These are phyloP conservation scores for Xerophyta viscosa DNA, from an alignment of 106 monocot genomes.

Conservation along the genomic window DNA sequence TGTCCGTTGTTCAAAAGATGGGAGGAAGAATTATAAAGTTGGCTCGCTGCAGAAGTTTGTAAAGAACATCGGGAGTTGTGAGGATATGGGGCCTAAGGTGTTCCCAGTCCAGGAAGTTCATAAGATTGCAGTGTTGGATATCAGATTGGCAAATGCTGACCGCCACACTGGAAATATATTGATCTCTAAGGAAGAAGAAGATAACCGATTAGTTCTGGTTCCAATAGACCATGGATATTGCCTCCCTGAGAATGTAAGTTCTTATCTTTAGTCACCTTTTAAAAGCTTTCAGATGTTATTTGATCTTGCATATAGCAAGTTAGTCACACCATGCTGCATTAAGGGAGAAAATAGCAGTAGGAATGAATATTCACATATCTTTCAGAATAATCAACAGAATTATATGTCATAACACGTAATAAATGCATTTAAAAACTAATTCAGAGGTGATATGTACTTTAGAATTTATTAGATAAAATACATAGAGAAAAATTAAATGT, in stretches of 20 bases:
- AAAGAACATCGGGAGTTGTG: constrained; percentile 46
- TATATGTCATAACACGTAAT: too few relatives aligned
- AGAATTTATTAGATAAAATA: too few relatives aligned
- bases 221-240: constrained; percentile 63
- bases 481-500: too few relatives aligned
- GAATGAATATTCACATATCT: too few relatives aligned
- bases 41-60: constrained; percentile 65
- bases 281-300: too few relatives aligned
- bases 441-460: too few relatives aligned
- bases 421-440: too few relatives aligned
- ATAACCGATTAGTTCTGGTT: constrained; percentile 20
- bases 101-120: constrained; percentile 58
- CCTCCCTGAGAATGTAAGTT: constrained; percentile 57
- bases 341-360: too few relatives aligned
- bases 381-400: too few relatives aligned
- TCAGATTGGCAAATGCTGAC: constrained; percentile 56
- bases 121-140: constrained; percentile 49
- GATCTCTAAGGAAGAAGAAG: constrained; percentile 19
- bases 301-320: too few relatives aligned
- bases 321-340: too few relatives aligned
- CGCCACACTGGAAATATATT: constrained; percentile 54
- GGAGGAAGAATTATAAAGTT: constrained; percentile 27
- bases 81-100: constrained; percentile 54
- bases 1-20: constrained; percentile 31
- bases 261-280: too few relatives aligned